phyloP scores from a whole-genome alignment of 441 rosid species.

The Croton laevigatus region DNA sequence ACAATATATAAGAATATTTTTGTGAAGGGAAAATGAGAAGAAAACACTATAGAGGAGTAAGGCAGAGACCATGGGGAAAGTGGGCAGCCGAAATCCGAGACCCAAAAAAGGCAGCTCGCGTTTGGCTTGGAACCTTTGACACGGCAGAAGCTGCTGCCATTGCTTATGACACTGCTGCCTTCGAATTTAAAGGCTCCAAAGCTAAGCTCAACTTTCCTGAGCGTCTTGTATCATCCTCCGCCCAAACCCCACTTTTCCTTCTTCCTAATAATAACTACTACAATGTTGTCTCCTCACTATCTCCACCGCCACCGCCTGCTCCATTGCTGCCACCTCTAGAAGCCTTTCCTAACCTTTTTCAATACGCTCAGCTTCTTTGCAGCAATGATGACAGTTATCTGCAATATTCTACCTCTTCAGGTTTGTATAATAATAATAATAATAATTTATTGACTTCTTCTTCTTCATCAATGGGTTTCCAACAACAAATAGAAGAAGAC shows the following conservation, averaged over 20 bases:
- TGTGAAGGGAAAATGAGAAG: constrained; percentile 5
- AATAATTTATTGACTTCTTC: neutral
- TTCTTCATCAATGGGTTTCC: neutral
- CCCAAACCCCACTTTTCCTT: neutral
- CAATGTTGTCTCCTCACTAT: neutral
- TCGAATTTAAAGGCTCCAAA: constrained; percentile 70
- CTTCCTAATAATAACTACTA: neutral
- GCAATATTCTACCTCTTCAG: neutral
- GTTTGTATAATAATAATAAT: neutral
- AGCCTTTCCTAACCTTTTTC: constrained; percentile 7
- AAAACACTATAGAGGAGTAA: constrained; percentile 40
- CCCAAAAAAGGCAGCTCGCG: constrained; percentile 43
- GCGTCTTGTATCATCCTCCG: neutral
- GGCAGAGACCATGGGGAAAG: constrained; percentile 49
- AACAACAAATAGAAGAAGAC: constrained; percentile 7
- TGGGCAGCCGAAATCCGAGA: constrained; percentile 52
- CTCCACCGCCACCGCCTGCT: neutral
- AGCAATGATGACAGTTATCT: constrained; percentile 10
- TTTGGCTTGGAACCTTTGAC: constrained; percentile 45
- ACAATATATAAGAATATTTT: neutral
- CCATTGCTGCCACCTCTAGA: neutral
- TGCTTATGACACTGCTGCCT: constrained; percentile 57
- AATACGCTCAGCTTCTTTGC: constrained; percentile 11
- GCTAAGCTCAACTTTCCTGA: constrained; percentile 81
- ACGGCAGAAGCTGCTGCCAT: constrained; percentile 42